Conservation (phyloP, 352 stramenopile species). For the Pythium apleroticum region DNA sequence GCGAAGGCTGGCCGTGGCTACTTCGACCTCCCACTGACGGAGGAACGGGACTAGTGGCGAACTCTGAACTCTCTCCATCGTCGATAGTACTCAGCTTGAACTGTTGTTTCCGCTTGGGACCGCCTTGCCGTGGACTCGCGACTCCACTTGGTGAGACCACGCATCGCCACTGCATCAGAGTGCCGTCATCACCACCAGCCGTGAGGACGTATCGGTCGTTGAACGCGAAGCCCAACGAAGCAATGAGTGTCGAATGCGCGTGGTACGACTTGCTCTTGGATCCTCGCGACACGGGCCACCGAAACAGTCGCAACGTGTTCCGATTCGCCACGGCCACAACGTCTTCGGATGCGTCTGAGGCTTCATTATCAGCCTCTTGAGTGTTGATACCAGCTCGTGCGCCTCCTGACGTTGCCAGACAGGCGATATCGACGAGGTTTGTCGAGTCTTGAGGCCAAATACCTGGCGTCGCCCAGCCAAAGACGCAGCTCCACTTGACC, state of each 20-base stretch:
- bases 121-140: conserved; percentile 1
- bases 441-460: conserved; percentile 60
- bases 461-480: conserved; percentile 61
- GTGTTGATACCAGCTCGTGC: conserved; percentile 17
- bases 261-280: conserved; percentile 46
- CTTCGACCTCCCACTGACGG: conserved; percentile 3
- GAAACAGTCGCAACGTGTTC: conserved; percentile 48
- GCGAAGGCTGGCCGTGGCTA: conserved; percentile 18
- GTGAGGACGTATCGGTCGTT: conserved; percentile 52
- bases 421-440: conserved; percentile 51
- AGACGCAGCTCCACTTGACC: conserved; percentile 68
- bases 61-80: background rate
- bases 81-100: conserved; percentile 12
- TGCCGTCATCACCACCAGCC: conserved; percentile 53
- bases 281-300: conserved; percentile 44
- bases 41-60: conserved; percentile 17
- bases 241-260: conserved; percentile 48
- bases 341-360: conserved; percentile 29
- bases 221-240: conserved; percentile 48
- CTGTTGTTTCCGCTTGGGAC: conserved; percentile 20
- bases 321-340: conserved; percentile 50
- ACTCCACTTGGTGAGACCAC: conserved; percentile 2
- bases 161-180: conserved; percentile 59
- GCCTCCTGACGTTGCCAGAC: conserved; percentile 37
- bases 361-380: background rate